Percentiles rank a stretch among this genome's conserved stretches.
phyloP scores from a whole-genome alignment of 768 basidiomycete genomes.

The Rossbeevera mucosa region DNA sequence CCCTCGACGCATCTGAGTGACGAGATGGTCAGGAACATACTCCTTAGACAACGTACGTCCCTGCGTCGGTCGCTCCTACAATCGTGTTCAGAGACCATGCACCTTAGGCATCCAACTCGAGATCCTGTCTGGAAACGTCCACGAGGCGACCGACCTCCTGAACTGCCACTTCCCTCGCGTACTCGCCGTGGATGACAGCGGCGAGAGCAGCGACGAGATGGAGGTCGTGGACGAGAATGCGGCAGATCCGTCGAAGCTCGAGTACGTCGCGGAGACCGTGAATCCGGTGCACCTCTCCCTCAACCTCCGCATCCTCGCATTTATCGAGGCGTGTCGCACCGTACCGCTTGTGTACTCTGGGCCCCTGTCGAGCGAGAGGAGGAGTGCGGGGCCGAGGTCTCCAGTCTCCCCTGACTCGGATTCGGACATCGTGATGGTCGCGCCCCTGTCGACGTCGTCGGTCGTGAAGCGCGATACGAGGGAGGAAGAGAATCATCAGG shows the following conservation, averaged over 20 bases:
- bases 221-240: constrained; percentile 20
- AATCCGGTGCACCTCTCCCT: constrained; percentile 73
- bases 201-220: constrained; percentile 8
- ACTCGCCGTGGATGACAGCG: constrained; percentile 33
- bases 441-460: not conserved
- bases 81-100: not conserved
- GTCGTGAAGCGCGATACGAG: constrained; percentile 18
- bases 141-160: constrained; percentile 62
- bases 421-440: constrained; percentile 6
- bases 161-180: constrained; percentile 74
- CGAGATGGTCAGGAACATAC: constrained; percentile 41
- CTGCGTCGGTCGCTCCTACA: not conserved
- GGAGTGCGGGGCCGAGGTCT: constrained; percentile 5
- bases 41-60: constrained; percentile 51
- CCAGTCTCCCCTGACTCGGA: constrained; percentile 2
- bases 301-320: constrained; percentile 83
- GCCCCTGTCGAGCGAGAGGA: not conserved
- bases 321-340: constrained; percentile 82
- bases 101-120: constrained; percentile 60
- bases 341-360: constrained; percentile 50
- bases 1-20: constrained; percentile 31
- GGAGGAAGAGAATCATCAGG: constrained; percentile 40
- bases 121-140: constrained; percentile 73
- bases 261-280: constrained; percentile 57
- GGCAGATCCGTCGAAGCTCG: constrained; percentile 32